Base-by-base conservation (phyloP, 176 grass and related monocot species). In the Echinochloa phyllopogon region DNA sequence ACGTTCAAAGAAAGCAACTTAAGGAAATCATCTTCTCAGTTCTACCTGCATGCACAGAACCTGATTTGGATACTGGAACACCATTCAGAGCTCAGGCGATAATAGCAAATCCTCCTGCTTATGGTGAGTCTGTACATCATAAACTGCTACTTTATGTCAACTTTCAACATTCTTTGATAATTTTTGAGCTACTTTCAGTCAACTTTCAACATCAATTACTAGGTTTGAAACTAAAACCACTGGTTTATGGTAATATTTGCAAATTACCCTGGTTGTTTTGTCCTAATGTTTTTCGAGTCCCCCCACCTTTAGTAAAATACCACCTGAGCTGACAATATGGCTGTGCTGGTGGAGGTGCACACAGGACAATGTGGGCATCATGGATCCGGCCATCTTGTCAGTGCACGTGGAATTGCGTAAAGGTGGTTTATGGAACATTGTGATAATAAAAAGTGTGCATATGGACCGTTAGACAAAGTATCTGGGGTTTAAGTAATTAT, bases 21-120 rank as follows among this genome's bases (percentile, higher is more conserved):
- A 98, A 98, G 86, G 93, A 98, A 87, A 95, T 98, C 50, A 98
- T 98, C 81, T 91, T 92, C 60, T 98, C 96, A 78, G 82, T 98
- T 82, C 89, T 95, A 86, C 93, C 96, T 77, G 96, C 96, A 64
- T 98, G 96, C 84, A 95, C 93, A 69, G 96, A 92, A 83, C 93
- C 96, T 90, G 93, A 98, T 95, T 83, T 98, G 64, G 91, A 95
- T 86, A 88, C 96, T 57, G 91, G 93, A 40, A 76, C 61, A 86
- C 89, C 91, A 77, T 98, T 98, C 81, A 89, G 74, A 86, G 95
- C 95, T 88, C 93, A 95, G 79, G 95, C 95, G 82, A 95, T 98
- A 84, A 98, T 98, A 65, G 92, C 95, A 20, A 98, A 98, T 87
- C 95, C 95, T 91, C 95, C 95, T 90, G 92, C 93, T 81, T 95